Conservation (phyloP, 495 filamentous ascomycete genomes). For the Penicillium taxi region DNA sequence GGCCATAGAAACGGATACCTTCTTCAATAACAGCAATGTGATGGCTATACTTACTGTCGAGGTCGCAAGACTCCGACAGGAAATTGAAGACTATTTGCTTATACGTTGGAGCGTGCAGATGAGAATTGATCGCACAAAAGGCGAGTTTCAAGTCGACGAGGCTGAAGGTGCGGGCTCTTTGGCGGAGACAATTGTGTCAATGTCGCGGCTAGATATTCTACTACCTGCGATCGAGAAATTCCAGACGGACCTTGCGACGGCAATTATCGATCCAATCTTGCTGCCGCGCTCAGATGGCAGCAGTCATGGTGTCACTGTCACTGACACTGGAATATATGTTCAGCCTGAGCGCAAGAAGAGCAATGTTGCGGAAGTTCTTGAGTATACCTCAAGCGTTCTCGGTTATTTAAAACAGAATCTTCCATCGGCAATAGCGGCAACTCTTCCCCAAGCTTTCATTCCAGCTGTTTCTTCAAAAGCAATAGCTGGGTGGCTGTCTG, state of each 20-base stretch:
- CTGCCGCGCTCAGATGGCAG: constrained; percentile 17
- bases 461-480: constrained; percentile 56
- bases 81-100: constrained; percentile 27
- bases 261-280: constrained; percentile 31
- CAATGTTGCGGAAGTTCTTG: constrained; percentile 26
- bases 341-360: constrained; percentile 19
- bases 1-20: constrained; percentile 22
- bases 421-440: constrained; percentile 52
- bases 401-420: constrained; percentile 57
- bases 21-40: constrained; percentile 34
- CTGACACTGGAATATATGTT: constrained; percentile 25
- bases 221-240: constrained; percentile 25
- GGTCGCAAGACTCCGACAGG: constrained; percentile 22
- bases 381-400: constrained; percentile 52
- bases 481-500: constrained; percentile 64
- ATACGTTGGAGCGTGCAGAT: constrained; percentile 46
- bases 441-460: constrained; percentile 60
- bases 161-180: constrained; percentile 22
- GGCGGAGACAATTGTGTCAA: constrained; percentile 27
- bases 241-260: constrained; percentile 24
- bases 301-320: constrained; percentile 23
- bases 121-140: constrained; percentile 41
- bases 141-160: constrained; percentile 41
- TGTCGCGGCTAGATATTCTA: constrained; percentile 31
- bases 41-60: constrained; percentile 29